Base-by-base conservation (phyloP, 495 filamentous ascomycete genomes). In the Lophiotrema nucula region DNA sequence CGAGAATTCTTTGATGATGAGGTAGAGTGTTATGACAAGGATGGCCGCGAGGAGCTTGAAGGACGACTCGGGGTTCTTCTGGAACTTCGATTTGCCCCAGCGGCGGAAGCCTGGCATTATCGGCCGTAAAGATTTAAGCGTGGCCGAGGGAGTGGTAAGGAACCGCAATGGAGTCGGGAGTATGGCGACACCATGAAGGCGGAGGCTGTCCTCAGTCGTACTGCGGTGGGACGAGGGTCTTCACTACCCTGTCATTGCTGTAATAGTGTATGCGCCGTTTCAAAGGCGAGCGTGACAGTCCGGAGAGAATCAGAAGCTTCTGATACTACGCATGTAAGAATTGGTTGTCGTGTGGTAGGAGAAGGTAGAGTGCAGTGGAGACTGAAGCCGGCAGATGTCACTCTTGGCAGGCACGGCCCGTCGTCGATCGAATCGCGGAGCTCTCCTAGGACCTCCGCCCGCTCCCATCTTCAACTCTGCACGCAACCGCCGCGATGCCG, bases 41-140 rank as follows among this genome's bases (percentile, higher is more conserved):
- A 68, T 56, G 25, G 62, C 69, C 16, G 57, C 47, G 37, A 71
- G 52, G 54, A 69, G 50, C 58, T 71, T 71, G 64, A 67, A 71
- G 47, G 58, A 56, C 13, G 65, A 65, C 28, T 53, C 54, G 21
- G 66, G 63, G 47, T 64, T 62, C 60, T 63, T 57, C 53, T 57
- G 37, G 60, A 63, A 57, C 41, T 53, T 57, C 19, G 60, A 53
- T 39, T 55, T 58, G 53, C 60, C 53, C 53, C 53, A 63, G 53
- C 68, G 68, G 25, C 65, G 65, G 45, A 62, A 69, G 50, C 58
- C 45, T 13, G 62, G 58, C 66, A 68, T 68, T 27, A 19, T 57
- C 10, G 28, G 45, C 31, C 31, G 15, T 35, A 35, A 15, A 8
- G 31, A 15, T 35, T 8, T 15, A 8, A 35, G 31, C 31, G 15